These are phyloP conservation scores for Xylaria sp. DNA, from an alignment of 2,329 filamentous ascomycete genomes.

Conservation along the genomic window DNA sequence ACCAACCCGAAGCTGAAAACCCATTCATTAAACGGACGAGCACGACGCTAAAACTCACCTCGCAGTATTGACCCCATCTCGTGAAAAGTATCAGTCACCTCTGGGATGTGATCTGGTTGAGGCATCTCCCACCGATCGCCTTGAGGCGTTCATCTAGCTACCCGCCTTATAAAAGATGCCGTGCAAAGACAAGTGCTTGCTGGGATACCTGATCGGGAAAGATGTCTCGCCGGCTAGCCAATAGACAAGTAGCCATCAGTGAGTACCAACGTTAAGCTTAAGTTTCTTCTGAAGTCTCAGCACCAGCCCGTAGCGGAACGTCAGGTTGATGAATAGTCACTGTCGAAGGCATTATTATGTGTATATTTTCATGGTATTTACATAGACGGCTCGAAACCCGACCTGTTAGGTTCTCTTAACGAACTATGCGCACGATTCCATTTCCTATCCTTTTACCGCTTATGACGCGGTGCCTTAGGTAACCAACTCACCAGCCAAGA, in stretches of 20 bases:
- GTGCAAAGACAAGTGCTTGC: background rate
- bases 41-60: background rate
- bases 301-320: background rate
- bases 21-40: no score
- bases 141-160: background rate
- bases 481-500: conserved; percentile 8
- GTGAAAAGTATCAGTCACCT: background rate
- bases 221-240: conserved; percentile 2
- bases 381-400: conserved; percentile 6
- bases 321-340: background rate
- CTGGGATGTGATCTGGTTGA: conserved; percentile 8
- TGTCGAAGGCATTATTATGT: conserved; percentile 14
- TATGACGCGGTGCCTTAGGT: conserved; percentile 9
- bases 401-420: background rate
- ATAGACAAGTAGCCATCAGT: background rate
- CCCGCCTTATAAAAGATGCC: no score
- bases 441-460: conserved; percentile 10
- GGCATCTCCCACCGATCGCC: background rate
- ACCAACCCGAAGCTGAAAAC: background rate
- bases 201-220: conserved; percentile 7
- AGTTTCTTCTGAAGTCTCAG: background rate
- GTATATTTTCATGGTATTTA: conserved; percentile 18
- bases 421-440: conserved; percentile 6
- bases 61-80: background rate
- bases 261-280: no score